Evolutionary conservation across 305 asterid species (phyloP), one percentile per base, ranked within the genome.

Genomic region (Fraxinus paxiana): DNA sequence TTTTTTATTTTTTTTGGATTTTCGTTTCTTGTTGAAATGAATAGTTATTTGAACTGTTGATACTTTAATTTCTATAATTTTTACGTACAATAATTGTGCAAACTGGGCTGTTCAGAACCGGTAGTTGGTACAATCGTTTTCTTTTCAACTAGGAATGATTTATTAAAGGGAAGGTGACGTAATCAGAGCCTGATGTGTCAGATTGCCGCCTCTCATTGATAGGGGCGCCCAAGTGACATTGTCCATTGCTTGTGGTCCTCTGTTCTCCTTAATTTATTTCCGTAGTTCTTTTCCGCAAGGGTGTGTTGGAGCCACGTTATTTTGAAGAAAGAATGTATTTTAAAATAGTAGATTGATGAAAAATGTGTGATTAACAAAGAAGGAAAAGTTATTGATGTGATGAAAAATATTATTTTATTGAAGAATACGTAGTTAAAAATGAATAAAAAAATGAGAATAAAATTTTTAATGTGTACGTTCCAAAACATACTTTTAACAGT

Each of bases 181-280:
- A 74, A 83, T 75, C 59, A 34, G 12, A 41, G 46, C 59, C 59
- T 59, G 43, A 48, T 20, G 59, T 48, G 59, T 80, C 87, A 75
- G 71, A 63, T 76, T 73, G 80, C 79, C 77, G 75, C 85, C 73
- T 83, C 73, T 77, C 84, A 75, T 83, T 80, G 86, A 77, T 82
- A 73, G 84, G 85, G 78, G 88, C 79, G 85, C 82, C 84, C 83
- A 72, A 78, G 76, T 77, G 75, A 77, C 78, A 26, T 75, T 46
- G 37, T 20, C 73, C 48, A 7, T 77, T 41, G 33, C 56, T 54
- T 26, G 1, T 26, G 69, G 24, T 67, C 82, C 31, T 76, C 69
- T 81, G 15, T n/a, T 34, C 67, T 38, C 73, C 31, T 24, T 63
- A 8, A 9, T 4, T 22, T 63, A 22, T 0, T 63, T 5, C 22